Evolutionary conservation across 768 basidiomycete genomes (phyloP), one percentile per base, ranked within the genome.

Genomic region (Serendipita sp.): DNA sequence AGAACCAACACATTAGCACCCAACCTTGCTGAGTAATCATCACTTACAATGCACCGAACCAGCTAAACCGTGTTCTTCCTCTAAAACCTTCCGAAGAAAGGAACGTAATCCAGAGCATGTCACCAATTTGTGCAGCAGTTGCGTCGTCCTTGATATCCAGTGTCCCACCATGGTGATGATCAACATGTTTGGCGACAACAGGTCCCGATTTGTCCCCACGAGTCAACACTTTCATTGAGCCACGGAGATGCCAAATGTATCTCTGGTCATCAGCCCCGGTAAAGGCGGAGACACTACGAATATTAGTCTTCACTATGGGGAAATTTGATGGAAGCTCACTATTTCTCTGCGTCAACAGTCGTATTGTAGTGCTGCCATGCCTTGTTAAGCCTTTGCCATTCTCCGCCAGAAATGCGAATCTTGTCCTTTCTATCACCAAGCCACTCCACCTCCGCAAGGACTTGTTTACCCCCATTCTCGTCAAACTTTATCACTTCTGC

Each of bases 31-130:
- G n/a, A n/a, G n/a, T 5, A 8, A n/a, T 18, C 8, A 51, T 18
- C 16, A 38, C 56, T 28, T 32, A 60, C 56, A 60, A 10, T 10
- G 56, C 28, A 32, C 4, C 11, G 18, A 37, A 28, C 56, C 56
- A 60, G 37, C 56, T 38, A 10, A 38, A 60, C 10, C 56, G 56
- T 4, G 56, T 32, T 34, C 56, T 2, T n/a, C 56, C 56, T 35
- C 37, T 28, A 35, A 34, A 60, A 8, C 30, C 56, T 60, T 60
- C 56, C 4, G 28, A n/a, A 4, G 37, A 11, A 4, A 60, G 28
- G n/a, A 60, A 60, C 28, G 56, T 60, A 8, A 60, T 60, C 28
- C 16, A 60, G 56, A 60, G 56, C 56, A 60, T 60, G 56, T 60
- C 56, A 4, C 56, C 56, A 38, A 38, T 38, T 30, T 37, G 37